These are phyloP conservation scores for Talaromyces wortmannii DNA, from an alignment of 495 filamentous ascomycete genomes.

Conservation along the genomic window DNA sequence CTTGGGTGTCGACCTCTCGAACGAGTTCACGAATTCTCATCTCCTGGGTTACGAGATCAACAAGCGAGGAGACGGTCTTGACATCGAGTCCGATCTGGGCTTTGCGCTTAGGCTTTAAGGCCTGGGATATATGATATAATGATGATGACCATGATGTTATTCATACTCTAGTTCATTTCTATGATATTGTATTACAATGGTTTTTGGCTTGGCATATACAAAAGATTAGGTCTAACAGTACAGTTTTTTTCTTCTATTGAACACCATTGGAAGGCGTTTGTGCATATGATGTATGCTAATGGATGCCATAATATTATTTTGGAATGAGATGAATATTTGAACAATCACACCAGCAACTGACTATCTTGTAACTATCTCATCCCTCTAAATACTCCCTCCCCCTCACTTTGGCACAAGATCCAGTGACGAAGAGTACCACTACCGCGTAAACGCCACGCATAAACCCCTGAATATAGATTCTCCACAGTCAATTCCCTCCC, in stretches of 20 bases:
- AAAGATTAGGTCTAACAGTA: neutral
- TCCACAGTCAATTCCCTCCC: no score
- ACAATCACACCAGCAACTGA: no score
- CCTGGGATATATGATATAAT: neutral
- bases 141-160: neutral
- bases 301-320: neutral
- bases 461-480: no score
- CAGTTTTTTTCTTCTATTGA: neutral
- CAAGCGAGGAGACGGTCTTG: neutral
- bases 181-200: slow-evolving; percentile 1
- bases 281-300: neutral
- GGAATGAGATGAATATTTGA: no score
- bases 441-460: no score
- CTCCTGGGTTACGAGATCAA: neutral
- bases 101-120: neutral
- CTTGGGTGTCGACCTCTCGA: neutral
- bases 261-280: neutral
- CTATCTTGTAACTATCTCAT: no score
- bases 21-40: neutral
- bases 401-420: no score
- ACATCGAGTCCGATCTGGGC: neutral
- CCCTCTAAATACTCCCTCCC: no score
- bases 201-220: neutral
- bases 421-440: no score
- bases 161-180: neutral